Evolutionary conservation across 495 filamentous ascomycete species (phyloP).

Genomic region (Penicillium parvum): DNA sequence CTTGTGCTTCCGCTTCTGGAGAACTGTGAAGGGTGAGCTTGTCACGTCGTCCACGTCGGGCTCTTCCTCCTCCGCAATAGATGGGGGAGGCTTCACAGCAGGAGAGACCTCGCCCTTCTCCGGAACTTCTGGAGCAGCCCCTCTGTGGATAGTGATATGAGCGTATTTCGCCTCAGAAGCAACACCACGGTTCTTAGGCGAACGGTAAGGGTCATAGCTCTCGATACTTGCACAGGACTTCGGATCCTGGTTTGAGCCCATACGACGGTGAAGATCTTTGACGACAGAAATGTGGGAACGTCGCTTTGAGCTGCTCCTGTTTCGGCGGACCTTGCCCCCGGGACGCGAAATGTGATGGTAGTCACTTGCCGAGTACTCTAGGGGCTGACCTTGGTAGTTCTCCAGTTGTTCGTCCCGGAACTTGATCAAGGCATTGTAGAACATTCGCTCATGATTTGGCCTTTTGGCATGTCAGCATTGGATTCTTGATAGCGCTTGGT

Average conservation of each 20-base stretch:
- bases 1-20: conserved; percentile 34
- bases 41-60: conserved; percentile 8
- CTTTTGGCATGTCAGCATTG: too few species aligned
- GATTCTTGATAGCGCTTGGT: background rate
- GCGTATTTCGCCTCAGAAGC: conserved; percentile 44
- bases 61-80: conserved; percentile 24
- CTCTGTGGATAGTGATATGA: conserved; percentile 65
- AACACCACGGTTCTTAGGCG: conserved; percentile 50
- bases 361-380: conserved; percentile 79
- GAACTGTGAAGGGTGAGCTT: conserved; percentile 30
- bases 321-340: conserved; percentile 12
- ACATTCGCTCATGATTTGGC: conserved; percentile 81
- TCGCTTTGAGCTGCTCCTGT: conserved; percentile 41
- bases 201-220: conserved; percentile 81
- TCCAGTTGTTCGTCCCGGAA: conserved; percentile 80
- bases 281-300: conserved; percentile 70
- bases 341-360: conserved; percentile 69
- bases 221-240: conserved; percentile 44
- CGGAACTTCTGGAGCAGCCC: conserved; percentile 6
- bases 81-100: conserved; percentile 17
- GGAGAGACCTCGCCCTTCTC: conserved; percentile 8
- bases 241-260: conserved; percentile 44
- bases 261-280: conserved; percentile 47
- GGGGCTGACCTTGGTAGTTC: conserved; percentile 67
- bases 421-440: conserved; percentile 77